Conservation (phyloP, 164 flowering plant species). For the Vitis rupestris region DNA sequence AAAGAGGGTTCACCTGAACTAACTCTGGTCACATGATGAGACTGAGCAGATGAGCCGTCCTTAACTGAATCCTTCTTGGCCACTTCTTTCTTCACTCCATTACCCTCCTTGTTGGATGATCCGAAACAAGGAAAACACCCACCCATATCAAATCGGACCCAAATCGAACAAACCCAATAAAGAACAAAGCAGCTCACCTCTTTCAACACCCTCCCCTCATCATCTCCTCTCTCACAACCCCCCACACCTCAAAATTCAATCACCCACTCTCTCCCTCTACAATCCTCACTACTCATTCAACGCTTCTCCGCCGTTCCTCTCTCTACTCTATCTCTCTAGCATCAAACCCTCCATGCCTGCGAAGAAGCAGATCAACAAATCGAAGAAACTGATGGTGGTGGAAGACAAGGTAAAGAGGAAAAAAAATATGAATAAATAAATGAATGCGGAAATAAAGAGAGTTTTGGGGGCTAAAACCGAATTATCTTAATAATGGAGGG, state of each 20-base stretch:
- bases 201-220: not conserved
- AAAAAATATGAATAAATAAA: not conserved
- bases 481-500: no score
- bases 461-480: not conserved
- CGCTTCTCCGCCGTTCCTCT: not conserved
- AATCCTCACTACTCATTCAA: not conserved
- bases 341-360: constrained; percentile 15
- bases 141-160: constrained; percentile 48
- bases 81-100: constrained; percentile 35
- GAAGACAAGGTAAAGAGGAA: constrained; percentile 31
- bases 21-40: constrained; percentile 40
- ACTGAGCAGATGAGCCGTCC: constrained; percentile 51
- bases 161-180: constrained; percentile 11
- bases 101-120: constrained; percentile 46
- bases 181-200: not conserved
- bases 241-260: not conserved
- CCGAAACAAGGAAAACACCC: constrained; percentile 71
- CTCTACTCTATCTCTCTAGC: constrained; percentile 13
- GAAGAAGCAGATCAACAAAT: constrained; percentile 49
- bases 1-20: constrained; percentile 38
- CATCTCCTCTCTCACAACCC: not conserved
- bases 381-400: constrained; percentile 37
- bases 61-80: constrained; percentile 51
- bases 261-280: not conserved
- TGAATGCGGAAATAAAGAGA: constrained; percentile 1